Percentiles rank a stretch among this genome's conserved stretches.
Conservation (phyloP, 2,329 filamentous ascomycete species). For the Aspergillus felis region DNA sequence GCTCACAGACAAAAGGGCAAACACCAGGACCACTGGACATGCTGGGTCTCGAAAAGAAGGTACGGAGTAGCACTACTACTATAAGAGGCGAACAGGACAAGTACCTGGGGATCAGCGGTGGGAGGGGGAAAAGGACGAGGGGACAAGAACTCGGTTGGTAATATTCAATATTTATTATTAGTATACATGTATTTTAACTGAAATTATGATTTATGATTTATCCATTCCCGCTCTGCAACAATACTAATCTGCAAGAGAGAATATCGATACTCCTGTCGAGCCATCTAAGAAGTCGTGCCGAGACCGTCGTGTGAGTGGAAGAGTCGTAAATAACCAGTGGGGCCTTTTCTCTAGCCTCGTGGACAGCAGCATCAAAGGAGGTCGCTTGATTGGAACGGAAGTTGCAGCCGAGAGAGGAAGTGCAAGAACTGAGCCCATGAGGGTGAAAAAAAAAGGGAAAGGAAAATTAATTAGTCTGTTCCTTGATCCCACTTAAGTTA, state of each 20-base stretch:
- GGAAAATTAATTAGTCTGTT: neutral
- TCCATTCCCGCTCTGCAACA: neutral
- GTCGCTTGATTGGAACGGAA: neutral
- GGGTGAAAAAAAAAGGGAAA: neutral
- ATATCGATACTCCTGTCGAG: too few species aligned
- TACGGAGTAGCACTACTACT: neutral
- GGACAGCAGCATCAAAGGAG: neutral
- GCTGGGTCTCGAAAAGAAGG: neutral
- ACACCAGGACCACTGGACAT: neutral
- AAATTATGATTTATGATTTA: neutral
- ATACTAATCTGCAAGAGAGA: neutral
- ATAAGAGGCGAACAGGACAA: neutral
- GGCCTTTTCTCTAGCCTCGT: neutral
- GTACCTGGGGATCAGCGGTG: neutral
- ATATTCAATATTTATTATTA: too few species aligned
- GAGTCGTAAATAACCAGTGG: neutral
- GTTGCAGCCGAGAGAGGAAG: neutral
- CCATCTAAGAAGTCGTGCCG: too few species aligned
- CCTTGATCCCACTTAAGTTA: neutral
- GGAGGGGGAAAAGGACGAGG: neutral
- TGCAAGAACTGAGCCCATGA: neutral
- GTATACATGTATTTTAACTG: neutral
- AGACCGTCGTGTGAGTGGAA: neutral
- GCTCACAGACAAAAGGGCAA: neutral
- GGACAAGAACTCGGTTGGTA: neutral